Conservation (phyloP, 2,329 filamentous ascomycete species). For the Colletotrichum sp. region DNA sequence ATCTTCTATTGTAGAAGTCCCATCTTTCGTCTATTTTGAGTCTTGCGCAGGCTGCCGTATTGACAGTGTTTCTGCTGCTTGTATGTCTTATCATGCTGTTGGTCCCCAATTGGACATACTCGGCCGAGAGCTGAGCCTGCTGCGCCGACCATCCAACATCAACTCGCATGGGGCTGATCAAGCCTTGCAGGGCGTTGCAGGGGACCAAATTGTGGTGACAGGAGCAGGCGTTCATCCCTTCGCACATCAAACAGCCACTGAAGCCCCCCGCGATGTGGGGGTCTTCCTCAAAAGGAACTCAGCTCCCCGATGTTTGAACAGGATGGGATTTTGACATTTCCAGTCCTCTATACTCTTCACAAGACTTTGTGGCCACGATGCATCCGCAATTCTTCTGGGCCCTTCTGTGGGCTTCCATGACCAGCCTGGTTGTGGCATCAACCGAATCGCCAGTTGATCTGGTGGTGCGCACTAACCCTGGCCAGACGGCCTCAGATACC, state of each 20-base stretch:
- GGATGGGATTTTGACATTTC: not conserved
- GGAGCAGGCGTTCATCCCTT: not conserved
- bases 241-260: not conserved
- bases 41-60: not conserved
- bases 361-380: not conserved
- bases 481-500: not conserved
- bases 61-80: accelerated
- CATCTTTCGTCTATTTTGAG: not conserved
- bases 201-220: not conserved
- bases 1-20: no score
- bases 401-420: not conserved
- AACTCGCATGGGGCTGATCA: not conserved
- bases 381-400: not conserved
- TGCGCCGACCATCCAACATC: not conserved
- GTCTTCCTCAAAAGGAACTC: not conserved
- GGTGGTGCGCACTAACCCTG: not conserved
- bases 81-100: not conserved
- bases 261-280: not conserved
- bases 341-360: not conserved
- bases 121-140: not conserved
- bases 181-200: not conserved
- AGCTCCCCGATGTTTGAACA: not conserved
- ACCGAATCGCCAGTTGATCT: not conserved
- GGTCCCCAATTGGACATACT: not conserved
- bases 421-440: not conserved